These are phyloP conservation scores for Prunus yedoensis DNA, from an alignment of 331 rosid species.

Conservation along the genomic window DNA sequence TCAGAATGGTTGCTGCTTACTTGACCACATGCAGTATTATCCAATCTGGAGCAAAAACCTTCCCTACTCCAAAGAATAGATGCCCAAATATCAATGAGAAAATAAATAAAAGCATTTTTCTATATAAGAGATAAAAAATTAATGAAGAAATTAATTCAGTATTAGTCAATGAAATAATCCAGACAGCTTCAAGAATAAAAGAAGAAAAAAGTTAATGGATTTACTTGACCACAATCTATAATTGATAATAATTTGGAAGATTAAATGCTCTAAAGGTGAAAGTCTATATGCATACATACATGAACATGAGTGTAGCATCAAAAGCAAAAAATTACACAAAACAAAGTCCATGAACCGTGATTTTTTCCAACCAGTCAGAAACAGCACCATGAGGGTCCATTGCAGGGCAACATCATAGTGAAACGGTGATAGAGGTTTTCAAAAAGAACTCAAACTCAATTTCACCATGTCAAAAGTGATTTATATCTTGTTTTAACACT, in stretches of 20 bases:
- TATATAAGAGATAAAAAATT: not conserved
- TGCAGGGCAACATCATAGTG: not conserved
- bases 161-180: not conserved
- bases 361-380: not conserved
- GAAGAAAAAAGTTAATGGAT: not conserved
- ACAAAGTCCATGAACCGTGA: not conserved
- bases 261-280: not conserved
- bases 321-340: not conserved
- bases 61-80: constrained; percentile 57
- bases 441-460: not conserved
- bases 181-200: not conserved
- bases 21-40: constrained; percentile 54
- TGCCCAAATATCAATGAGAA: constrained; percentile 12
- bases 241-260: not conserved
- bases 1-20: constrained; percentile 50
- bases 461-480: not conserved
- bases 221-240: not conserved
- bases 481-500: not conserved
- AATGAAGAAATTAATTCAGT: not conserved
- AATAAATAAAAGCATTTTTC: not conserved
- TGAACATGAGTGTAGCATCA: not conserved
- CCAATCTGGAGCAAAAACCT: constrained; percentile 69
- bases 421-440: not conserved
- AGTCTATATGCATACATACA: not conserved
- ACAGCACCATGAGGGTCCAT: not conserved